Evolutionary conservation across 2,329 filamentous ascomycete species (phyloP).

Genomic region (Aspergillus pseudoviridinutans): DNA sequence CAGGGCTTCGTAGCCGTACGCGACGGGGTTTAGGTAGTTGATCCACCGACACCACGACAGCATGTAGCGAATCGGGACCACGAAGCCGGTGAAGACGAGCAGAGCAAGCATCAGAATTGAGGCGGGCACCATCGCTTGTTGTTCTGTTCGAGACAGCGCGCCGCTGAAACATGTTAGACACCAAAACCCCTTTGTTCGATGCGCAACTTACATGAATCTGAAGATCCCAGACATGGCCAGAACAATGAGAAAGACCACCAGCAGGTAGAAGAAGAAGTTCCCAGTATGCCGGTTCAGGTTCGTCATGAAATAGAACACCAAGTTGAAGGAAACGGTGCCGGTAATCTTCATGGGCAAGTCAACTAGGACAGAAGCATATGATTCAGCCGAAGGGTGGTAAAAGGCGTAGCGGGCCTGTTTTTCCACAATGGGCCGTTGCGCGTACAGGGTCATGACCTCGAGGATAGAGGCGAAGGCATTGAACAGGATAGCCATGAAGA

Average conservation of each 20-base stretch:
- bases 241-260: constrained; percentile 70
- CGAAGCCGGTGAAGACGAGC: constrained; percentile 50
- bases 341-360: constrained; percentile 78
- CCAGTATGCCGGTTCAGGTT: constrained; percentile 70
- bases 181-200: too few relatives aligned
- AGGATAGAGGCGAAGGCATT: constrained; percentile 79
- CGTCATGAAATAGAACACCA: constrained; percentile 82
- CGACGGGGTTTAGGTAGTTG: constrained; percentile 73
- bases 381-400: constrained; percentile 88
- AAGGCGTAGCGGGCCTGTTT: constrained; percentile 84
- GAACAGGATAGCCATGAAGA: constrained; percentile 85
- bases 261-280: constrained; percentile 79
- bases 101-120: constrained; percentile 45
- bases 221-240: constrained; percentile 84
- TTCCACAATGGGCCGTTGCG: constrained; percentile 86
- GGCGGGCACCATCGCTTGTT: constrained; percentile 55
- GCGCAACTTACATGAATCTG: constrained; percentile 55
- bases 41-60: constrained; percentile 79
- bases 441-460: constrained; percentile 74
- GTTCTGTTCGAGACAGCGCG: constrained; percentile 64
- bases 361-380: constrained; percentile 76
- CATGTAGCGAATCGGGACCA: constrained; percentile 56
- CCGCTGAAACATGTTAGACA: constrained; percentile 33
- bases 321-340: constrained; percentile 72
- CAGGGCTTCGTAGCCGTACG: constrained; percentile 74